A percentile compares a stretch with the other conserved stretches of the same genome.
These are phyloP conservation scores for Leishmania mexicana DNA, from an alignment of 208 protist genomes.

Conservation along the genomic window DNA sequence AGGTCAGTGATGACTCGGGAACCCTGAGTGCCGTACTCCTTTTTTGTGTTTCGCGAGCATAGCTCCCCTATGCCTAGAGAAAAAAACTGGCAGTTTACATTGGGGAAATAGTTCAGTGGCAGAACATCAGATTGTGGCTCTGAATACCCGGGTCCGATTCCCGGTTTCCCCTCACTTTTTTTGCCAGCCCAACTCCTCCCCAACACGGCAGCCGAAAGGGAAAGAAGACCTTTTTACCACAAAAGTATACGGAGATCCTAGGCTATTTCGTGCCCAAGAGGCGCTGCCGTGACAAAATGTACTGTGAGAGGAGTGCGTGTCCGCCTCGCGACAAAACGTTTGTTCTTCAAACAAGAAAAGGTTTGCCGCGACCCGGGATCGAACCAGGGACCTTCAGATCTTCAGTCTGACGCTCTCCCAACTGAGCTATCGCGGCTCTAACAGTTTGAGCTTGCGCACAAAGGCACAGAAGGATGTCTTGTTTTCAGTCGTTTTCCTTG, in stretches of 20 bases:
- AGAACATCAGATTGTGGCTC: conserved; percentile 90
- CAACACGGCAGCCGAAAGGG: conserved; percentile 38
- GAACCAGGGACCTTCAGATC: conserved; percentile 91
- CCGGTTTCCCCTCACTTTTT: conserved; percentile 77
- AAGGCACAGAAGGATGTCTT: too few species aligned
- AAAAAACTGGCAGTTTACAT: not conserved
- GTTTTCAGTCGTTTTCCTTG: too few species aligned
- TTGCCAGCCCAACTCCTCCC: conserved; percentile 24
- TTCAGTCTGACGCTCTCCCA: conserved; percentile 91
- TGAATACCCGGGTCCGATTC: conserved; percentile 87
- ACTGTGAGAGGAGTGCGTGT: not conserved
- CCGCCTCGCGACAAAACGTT: too few species aligned
- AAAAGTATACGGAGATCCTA: not conserved
- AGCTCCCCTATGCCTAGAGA: not conserved
- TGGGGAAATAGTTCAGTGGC: conserved; percentile 85
- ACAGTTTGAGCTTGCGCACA: too few species aligned
- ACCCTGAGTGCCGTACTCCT: conserved; percentile 10
- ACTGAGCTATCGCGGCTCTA: conserved; percentile 65
- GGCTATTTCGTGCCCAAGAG: not conserved
- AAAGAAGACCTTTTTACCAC: not conserved
- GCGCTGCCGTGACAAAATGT: not conserved
- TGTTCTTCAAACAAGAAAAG: conserved; percentile 41
- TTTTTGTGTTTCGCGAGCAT: not conserved
- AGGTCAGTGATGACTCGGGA: conserved; percentile 16
- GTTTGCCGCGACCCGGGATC: conserved; percentile 82